Base-by-base conservation (phyloP, 2,329 filamentous ascomycete genomes). In the Cucurbitaria berberidis region DNA sequence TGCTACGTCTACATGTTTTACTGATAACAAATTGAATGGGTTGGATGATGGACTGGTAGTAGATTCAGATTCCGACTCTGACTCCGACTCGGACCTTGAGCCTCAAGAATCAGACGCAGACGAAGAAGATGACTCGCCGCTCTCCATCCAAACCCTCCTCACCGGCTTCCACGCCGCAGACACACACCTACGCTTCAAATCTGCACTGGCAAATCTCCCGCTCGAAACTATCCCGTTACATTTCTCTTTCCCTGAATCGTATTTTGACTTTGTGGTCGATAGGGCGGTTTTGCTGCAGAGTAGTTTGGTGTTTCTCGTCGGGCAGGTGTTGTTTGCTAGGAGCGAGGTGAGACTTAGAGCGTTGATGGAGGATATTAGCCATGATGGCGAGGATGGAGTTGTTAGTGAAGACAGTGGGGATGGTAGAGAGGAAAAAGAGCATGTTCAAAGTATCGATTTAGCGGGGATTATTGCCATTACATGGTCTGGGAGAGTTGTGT, bases 231-330 rank as follows among this genome's bases (percentile, higher is more conserved):
- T 70, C 5, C 47, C 56, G 8, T 45, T 72, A 3, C 43, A 53
- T n/a, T 72, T 72, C 39, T 60, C 63, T 16, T 73, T 73, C 45
- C 56, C 62, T 1, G 68, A 74, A 45, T 66, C 62, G 40, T 68
- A 64, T 30, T 72, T 67, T 52, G 54, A 64, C 10, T 60, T 61
- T 10, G 36, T 36, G 1, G 47, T 71, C 0, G 45, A 48, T 8
- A 59, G 57, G 29, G 36, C 30, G 1, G 51, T 59, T 10, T 50
- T 73, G 29, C 44, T 51, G 24, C 55, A 43, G 22, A 51, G 60
- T 26, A 59, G 62, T 5, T 53, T 73, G 29, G 51, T 70, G 34
- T 49, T 67, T 24, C 36, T 73, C 19, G 67, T 66, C 1, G 66
- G 68, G 8, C 68, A 71, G 47, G 66, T 71, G 18, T 43, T 72